These are phyloP conservation scores for Candolleomyces eurysporus DNA, from an alignment of 768 basidiomycete genomes.

Conservation along the genomic window DNA sequence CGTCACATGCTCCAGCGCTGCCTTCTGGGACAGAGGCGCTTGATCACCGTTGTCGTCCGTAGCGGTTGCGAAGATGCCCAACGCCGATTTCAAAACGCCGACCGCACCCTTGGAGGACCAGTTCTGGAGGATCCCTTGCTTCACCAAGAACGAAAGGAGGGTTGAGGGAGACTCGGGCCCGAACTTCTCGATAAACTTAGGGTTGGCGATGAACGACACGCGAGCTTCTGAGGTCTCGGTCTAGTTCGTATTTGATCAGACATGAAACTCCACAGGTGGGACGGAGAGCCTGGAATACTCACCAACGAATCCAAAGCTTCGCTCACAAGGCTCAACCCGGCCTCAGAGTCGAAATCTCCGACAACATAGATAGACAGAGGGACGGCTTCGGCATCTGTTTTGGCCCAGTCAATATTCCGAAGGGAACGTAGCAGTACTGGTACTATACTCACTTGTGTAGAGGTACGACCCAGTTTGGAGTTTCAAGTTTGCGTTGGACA, in stretches of 20 bases:
- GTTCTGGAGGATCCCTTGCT: background rate
- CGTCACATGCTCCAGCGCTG: constrained; percentile 29
- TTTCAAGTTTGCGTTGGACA: constrained; percentile 44
- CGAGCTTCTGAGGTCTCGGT: constrained; percentile 28
- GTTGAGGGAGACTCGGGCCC: constrained; percentile 36
- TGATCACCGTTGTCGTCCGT: constrained; percentile 30
- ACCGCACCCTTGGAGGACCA: constrained; percentile 1
- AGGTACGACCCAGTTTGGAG: constrained; percentile 48
- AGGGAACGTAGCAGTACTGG: background rate
- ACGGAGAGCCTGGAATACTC: constrained; percentile 16
- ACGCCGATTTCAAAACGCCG: background rate
- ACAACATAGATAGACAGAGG: constrained; percentile 62
- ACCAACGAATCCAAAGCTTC: constrained; percentile 70
- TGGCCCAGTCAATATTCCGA: background rate
- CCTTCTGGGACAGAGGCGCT: constrained; percentile 31
- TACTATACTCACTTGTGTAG: constrained; percentile 52
- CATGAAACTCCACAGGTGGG: constrained; percentile 6
- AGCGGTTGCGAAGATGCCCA: background rate
- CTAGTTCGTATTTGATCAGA: constrained; percentile 27
- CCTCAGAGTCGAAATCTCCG: constrained; percentile 70
- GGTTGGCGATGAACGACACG: constrained; percentile 1
- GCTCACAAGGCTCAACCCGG: constrained; percentile 56
- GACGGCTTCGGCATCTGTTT: constrained; percentile 26
- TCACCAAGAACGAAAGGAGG: constrained; percentile 27
- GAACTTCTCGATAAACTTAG: background rate